phyloP scores from a whole-genome alignment of 2,329 filamentous ascomycete genomes.

The Exophiala oligosperma region DNA sequence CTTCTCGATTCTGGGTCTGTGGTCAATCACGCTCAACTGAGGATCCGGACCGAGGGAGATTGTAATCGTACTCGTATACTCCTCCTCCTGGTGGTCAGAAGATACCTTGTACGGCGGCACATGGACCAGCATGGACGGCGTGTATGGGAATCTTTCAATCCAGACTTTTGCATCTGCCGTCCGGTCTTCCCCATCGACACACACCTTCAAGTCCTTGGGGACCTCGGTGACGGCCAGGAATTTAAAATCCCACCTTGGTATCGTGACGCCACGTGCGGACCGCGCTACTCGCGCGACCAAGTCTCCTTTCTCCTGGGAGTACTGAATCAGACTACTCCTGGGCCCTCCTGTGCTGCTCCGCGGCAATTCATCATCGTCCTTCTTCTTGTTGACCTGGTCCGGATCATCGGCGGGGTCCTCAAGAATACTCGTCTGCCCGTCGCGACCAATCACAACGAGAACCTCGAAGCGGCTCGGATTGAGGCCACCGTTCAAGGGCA shows the following conservation, averaged over 20 bases:
- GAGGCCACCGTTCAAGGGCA: conserved; percentile 48
- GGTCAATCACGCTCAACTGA: conserved; percentile 30
- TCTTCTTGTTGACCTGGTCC: conserved; percentile 13
- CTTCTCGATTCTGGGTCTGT: conserved; percentile 22
- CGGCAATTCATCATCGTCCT: not conserved
- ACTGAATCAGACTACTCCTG: conserved; percentile 31
- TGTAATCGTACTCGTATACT: conserved; percentile 41
- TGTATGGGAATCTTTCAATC: conserved; percentile 20
- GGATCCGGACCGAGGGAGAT: conserved; percentile 39
- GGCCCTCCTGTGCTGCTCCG: conserved; percentile 7
- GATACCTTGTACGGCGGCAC: conserved; percentile 5
- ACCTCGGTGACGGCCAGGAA: conserved; percentile 25
- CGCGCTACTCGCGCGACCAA: conserved; percentile 11
- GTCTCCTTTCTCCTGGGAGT: conserved; percentile 23
- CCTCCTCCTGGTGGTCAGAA: conserved; percentile 14
- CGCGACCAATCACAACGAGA: conserved; percentile 47
- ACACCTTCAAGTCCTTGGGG: conserved; percentile 24
- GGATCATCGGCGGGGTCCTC: conserved; percentile 44
- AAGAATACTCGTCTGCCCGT: conserved; percentile 45
- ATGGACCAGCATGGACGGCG: conserved; percentile 26
- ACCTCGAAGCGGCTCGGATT: conserved; percentile 53
- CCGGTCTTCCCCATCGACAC: conserved; percentile 23
- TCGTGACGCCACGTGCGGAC: conserved; percentile 10
- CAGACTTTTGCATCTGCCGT: conserved; percentile 19
- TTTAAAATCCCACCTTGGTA: conserved; percentile 22